These are phyloP conservation scores for Paraphaeosphaeria sporulosa DNA, from an alignment of 2,329 filamentous ascomycete species.

Conservation along the genomic window DNA sequence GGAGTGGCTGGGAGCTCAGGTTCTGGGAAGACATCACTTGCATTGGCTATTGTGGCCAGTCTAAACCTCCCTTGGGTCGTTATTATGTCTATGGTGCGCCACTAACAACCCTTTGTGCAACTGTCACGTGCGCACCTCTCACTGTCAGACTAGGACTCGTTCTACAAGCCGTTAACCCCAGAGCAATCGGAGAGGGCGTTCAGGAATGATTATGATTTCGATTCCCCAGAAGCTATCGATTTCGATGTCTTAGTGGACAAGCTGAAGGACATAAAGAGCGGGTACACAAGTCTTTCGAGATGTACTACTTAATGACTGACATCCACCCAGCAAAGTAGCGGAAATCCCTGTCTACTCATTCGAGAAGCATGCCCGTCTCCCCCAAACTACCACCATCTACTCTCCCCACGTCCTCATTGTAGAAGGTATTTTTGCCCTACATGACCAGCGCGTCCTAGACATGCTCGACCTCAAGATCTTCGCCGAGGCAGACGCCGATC, in stretches of 20 bases:
- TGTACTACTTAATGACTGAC: constrained; percentile 22
- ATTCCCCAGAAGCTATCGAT: constrained; percentile 91
- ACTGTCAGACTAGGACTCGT: constrained; percentile 75
- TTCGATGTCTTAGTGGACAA: constrained; percentile 87
- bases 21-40: constrained; percentile 93
- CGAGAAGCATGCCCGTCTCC: constrained; percentile 81
- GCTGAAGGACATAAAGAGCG: constrained; percentile 85
- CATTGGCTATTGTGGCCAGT: constrained; percentile 86
- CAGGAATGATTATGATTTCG: constrained; percentile 92
- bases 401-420: constrained; percentile 95
- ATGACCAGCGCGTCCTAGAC: constrained; percentile 84
- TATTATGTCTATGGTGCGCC: constrained; percentile 87
- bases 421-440: constrained; percentile 94
- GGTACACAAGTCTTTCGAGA: constrained; percentile 69
- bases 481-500: constrained; percentile 93
- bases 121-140: constrained; percentile 35
- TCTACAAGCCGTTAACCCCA: constrained; percentile 87
- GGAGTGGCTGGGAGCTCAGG: constrained; percentile 95
- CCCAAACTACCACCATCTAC: constrained; percentile 86
- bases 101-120: neutral
- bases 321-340: constrained; percentile 71
- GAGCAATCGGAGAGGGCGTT: constrained; percentile 85
- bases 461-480: constrained; percentile 96
- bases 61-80: constrained; percentile 97
- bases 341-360: constrained; percentile 97